Base-by-base conservation (phyloP, 345 rosid genomes). In the Bretschneidera sinensis region DNA sequence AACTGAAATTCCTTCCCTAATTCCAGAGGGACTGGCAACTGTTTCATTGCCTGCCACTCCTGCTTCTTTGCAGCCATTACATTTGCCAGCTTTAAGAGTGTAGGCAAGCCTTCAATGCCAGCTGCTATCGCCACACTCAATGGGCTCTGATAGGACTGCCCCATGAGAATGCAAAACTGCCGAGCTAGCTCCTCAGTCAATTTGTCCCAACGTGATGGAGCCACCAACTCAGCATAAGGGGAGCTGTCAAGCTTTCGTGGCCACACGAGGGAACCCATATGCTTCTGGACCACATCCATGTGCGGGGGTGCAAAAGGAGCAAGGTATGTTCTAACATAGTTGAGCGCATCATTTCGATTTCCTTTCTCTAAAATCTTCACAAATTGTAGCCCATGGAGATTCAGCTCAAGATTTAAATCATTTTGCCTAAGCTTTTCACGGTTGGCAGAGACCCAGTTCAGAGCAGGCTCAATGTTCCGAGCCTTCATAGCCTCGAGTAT, bases 11-110 rank as follows among this genome's bases (percentile, higher is more conserved):
- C 86, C 68, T 57, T 82, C 19, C 82, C 81, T 63, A 82, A 57
- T 51, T 87, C 91, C 59, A 85, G 64, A 1, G 88, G 88, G 59
- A 82, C 81, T 0, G 86, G 86, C 71, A 87, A 63, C 47, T 84
- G 85, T 57, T 82, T 79, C 86, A 82, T 77, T 20, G 79, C 67
- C 58, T 60, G 85, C 88, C 86, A 85, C 54, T 87, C 88, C 48
- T 74, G 83, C 74, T 71, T 84, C 70, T 81, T 87, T n/a, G 76
- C 86, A 17, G 80, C 81, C 84, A 84, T 82, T 53, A 82, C 88
- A 51, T 75, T 79, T 24, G 81, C 85, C 66, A 84, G 78, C 81
- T 87, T 87, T 70, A 87, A 60, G 35, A 87, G 85, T 24, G 86
- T 79, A 5, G 91, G 91, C 70, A 84, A 54, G 21, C 83, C 88